Evolutionary conservation across 306 rosid species (phyloP).

Genomic region (Senna siamea): DNA sequence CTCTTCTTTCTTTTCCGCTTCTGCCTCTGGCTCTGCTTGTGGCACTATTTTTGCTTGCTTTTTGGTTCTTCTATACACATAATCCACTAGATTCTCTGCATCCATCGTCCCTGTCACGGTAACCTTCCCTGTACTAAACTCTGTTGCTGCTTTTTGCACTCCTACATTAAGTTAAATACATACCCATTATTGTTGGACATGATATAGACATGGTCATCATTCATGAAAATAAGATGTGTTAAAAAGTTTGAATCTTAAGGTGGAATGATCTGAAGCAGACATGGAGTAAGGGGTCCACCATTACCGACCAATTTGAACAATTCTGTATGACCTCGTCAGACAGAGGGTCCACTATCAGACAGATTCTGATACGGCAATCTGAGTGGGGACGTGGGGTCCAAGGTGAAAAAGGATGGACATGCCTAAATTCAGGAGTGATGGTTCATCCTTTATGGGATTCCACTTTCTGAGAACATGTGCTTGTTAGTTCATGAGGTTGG

Average conservation of each 20-base stretch:
- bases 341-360: conserved; percentile 23
- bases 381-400: conserved; percentile 16
- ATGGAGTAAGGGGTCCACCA: conserved; percentile 13
- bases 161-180: conserved; percentile 47
- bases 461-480: neutral
- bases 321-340: conserved; percentile 33
- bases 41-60: conserved; percentile 86
- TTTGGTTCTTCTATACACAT: conserved; percentile 81
- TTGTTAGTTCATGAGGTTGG: conserved; percentile 23
- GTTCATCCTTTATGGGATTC: conserved; percentile 35
- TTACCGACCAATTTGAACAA: conserved; percentile 15
- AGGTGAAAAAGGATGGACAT: conserved; percentile 15
- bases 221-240: no score
- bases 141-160: conserved; percentile 81
- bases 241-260: conserved; percentile 6
- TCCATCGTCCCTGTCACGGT: conserved; percentile 85
- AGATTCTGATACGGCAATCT: conserved; percentile 40
- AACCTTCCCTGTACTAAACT: conserved; percentile 73
- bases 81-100: conserved; percentile 79
- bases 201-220: no score
- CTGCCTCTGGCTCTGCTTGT: conserved; percentile 54
- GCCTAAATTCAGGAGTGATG: conserved; percentile 31
- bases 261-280: conserved; percentile 34
- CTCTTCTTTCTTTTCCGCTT: conserved; percentile 56
- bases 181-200: no score